Percentiles rank a stretch among this genome's conserved stretches.
phyloP scores from a whole-genome alignment of 768 basidiomycete species.

The Panaeolus papilionaceus region DNA sequence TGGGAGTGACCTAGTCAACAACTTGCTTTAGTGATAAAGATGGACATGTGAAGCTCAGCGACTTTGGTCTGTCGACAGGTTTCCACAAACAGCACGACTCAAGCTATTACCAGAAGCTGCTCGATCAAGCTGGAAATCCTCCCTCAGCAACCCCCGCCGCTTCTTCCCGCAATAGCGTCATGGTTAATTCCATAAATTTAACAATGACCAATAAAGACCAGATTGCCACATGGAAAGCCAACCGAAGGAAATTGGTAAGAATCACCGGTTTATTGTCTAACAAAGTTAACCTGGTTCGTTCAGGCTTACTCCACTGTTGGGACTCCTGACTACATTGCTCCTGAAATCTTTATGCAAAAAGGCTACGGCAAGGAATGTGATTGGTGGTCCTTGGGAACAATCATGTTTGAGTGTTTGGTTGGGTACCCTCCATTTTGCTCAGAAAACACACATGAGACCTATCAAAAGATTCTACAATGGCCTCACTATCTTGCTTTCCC shows the following conservation, averaged over 20 bases:
- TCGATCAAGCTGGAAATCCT: slow-evolving; percentile 68
- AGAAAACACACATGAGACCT: slow-evolving; percentile 96
- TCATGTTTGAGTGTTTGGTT: slow-evolving; percentile 98
- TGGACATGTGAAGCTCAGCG: slow-evolving; percentile 97
- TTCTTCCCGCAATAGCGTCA: slow-evolving; percentile 87
- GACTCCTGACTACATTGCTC: slow-evolving; percentile 96
- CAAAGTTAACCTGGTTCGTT: slow-evolving; percentile 16
- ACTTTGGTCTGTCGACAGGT: slow-evolving; percentile 98
- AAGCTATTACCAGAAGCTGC: slow-evolving; percentile 88
- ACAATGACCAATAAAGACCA: slow-evolving; percentile 94
- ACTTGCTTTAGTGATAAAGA: slow-evolving; percentile 70
- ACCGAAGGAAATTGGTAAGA: slow-evolving; percentile 89
- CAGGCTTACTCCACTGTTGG: slow-evolving; percentile 98
- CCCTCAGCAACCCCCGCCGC: slow-evolving; percentile 48
- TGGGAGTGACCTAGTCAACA: background rate
- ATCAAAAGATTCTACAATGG: slow-evolving; percentile 98
- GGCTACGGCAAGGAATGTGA: slow-evolving; percentile 99
- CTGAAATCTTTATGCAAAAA: slow-evolving; percentile 94
- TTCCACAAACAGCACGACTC: slow-evolving; percentile 99
- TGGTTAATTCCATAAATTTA: slow-evolving; percentile 96
- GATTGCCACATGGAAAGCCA: slow-evolving; percentile 99
- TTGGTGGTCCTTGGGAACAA: slow-evolving; percentile 99
- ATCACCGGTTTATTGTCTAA: slow-evolving; percentile 26
- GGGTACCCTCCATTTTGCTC: slow-evolving; percentile 97
- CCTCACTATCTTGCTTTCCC: slow-evolving; percentile 85